Evolutionary conservation across 768 basidiomycete genomes (phyloP).

Genomic region (Filobasidium floriforme): DNA sequence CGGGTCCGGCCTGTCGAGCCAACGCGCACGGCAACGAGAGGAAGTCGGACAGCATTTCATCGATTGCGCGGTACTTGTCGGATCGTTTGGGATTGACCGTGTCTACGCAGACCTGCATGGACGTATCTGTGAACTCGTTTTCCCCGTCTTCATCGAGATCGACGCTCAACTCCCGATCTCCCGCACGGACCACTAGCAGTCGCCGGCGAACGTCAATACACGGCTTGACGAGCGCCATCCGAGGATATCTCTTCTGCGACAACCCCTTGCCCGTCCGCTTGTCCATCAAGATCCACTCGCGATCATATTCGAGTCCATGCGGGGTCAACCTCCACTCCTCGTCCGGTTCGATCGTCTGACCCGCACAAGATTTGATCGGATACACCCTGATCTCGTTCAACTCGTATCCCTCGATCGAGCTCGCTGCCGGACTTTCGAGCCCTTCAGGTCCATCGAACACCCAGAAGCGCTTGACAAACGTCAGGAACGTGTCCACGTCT

Average conservation of each 20-base stretch:
- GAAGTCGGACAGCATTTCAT: conserved; percentile 24
- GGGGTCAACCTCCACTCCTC: conserved; percentile 24
- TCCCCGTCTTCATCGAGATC: not conserved
- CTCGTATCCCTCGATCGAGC: not conserved
- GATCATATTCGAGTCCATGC: conserved; percentile 30
- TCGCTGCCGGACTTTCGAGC: not conserved
- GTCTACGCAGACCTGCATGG: conserved; percentile 1
- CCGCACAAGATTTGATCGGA: conserved; percentile 35
- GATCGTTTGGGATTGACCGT: not conserved
- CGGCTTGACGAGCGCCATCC: conserved; percentile 31
- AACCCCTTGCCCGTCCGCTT: conserved; percentile 23
- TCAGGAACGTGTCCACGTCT: conserved; percentile 27
- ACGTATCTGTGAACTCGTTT: not conserved
- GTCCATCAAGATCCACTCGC: conserved; percentile 32
- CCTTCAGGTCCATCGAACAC: not conserved
- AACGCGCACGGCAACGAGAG: conserved; percentile 25
- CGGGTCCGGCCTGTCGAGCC: conserved; percentile 12
- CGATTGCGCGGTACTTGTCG: not conserved
- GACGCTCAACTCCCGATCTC: conserved; percentile 23
- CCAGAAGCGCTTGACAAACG: conserved; percentile 21
- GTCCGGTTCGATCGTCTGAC: conserved; percentile 15
- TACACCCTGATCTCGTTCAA: conserved; percentile 21
- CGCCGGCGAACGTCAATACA: conserved; percentile 9
- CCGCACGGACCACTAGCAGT: conserved; percentile 15
- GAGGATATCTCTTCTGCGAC: conserved; percentile 29